A percentile compares a stretch with the other conserved stretches of the same genome.
phyloP scores from a whole-genome alignment of 352 stramenopile genomes.

The Pythium coloratum region DNA sequence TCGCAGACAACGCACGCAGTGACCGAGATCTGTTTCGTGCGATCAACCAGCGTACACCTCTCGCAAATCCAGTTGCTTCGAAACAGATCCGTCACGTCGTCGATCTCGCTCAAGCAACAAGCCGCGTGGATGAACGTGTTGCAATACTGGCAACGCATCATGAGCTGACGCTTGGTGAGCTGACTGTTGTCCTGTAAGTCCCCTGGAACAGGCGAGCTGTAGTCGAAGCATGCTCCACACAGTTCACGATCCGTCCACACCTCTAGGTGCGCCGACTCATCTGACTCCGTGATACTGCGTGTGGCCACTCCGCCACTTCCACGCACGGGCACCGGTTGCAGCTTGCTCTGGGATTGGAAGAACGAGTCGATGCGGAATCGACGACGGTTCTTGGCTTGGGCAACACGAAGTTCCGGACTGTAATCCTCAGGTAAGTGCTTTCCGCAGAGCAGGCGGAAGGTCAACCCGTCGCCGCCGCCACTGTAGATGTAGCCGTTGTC shows the following conservation, averaged over 20 bases:
- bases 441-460: constrained; percentile 67
- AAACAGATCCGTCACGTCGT: constrained; percentile 52
- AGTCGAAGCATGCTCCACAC: constrained; percentile 80
- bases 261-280: constrained; percentile 4
- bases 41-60: constrained; percentile 55
- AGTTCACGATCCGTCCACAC: constrained; percentile 71
- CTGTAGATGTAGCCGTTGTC: constrained; percentile 64
- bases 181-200: constrained; percentile 46
- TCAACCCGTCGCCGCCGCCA: constrained; percentile 68
- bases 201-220: constrained; percentile 48
- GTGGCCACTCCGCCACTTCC: neutral
- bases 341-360: constrained; percentile 63
- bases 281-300: neutral
- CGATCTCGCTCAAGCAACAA: constrained; percentile 79
- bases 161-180: constrained; percentile 74
- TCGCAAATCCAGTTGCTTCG: constrained; percentile 88
- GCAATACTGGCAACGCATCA: constrained; percentile 87
- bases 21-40: constrained; percentile 31
- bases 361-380: constrained; percentile 79
- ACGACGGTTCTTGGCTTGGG: constrained; percentile 48
- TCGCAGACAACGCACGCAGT: constrained; percentile 66
- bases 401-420: constrained; percentile 38
- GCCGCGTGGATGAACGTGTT: constrained; percentile 79
- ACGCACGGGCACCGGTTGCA: constrained; percentile 19
- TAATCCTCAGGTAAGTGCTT: constrained; percentile 57